Evolutionary conservation across 1,139 yeast species (phyloP), one percentile per base, ranked within the genome.

Genomic region (Magnusiomyces suaveolens): DNA sequence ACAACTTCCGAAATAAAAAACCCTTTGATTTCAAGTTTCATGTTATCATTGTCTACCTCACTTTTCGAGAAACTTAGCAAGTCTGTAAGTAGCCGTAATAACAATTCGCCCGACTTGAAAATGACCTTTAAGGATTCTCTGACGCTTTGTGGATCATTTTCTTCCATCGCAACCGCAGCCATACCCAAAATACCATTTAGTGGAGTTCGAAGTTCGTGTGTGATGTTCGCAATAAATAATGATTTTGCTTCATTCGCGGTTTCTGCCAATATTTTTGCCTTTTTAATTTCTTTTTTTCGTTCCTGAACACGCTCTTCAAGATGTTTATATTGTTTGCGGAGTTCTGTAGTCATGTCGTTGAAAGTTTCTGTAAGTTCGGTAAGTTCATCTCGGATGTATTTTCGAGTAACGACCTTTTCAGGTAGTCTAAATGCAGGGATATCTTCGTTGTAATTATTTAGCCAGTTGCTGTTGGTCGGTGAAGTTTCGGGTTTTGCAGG

Each of bases 171-270:
- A 55, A 90, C 87, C 1, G 95, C 86, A 0, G 97, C 87, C 95
- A 92, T 87, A 55, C 98, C 98, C 56, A 92, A 73, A 48, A 92
- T 92, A 66, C 97, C 98, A 69, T 92, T 92, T 62, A 92, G 74
- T 1, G 98, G 98, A 0, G 98, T 92, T 61, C 97, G 77, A 65
- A 92, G 76, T 70, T 92, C 98, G 67, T 92, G 97, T 0, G 97
- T 89, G 43, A 92, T 89, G 67, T 90, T 92, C 21, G 97, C 97
- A 68, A 92, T 89, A 68, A 92, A 92, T 18, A 88, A 87, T 0
- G 96, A 87, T 64, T 90, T 90, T 6, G 97, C 96, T 64, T 88
- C 96, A 69, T 88, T 90, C 1, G 98, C 97, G 43, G 84, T 80
- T 69, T 89, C 97, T 0, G 97, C 97, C 66, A 86, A 88, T 38